Evolutionary conservation across 495 filamentous ascomycete species (phyloP), one percentile per base, ranked within the genome.

Genomic region (Penicillium lividum): DNA sequence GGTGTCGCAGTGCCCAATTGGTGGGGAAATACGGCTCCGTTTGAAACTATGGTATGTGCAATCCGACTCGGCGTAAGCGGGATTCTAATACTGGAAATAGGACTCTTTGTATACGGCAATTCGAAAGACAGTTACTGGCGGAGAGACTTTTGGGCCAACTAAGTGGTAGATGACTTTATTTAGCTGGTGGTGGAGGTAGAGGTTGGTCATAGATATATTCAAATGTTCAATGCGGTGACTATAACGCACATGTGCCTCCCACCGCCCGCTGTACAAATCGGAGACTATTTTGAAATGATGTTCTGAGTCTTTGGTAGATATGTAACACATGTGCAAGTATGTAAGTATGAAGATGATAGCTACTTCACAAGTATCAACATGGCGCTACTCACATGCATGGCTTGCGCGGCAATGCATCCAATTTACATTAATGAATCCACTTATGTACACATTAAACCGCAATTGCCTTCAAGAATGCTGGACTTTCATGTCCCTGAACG

Each of bases 11-110:
- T 79, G 28, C 82, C 82, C 0, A 54, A 59, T 4, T 84, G 82
- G 82, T 85, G 82, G 82, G 80, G 79, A 31, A 83, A 83, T 53
- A 68, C 68, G 0, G 71, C 82, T 6, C 76, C 78, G 0, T 70
- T 67, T 40, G 58, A 68, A 25, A 68, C 62, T 11, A 63, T 61
- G 55, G 60, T 68, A 43, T 34, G 52, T 58, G 22, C n/a, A 22
- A 22, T 22, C 13, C 16, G 28, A 53, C 22, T n/a, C 5, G 15
- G 6, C 3, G 11, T 11, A 25, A 51, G 27, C 5, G 1, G 36
- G 6, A 13, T 58, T 15, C 33, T 49, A 49, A 48, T 27, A 33
- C 52, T 7, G 18, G 8, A 3, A 27, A 38, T 33, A 64, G 73
- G 83, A 85, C 60, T 75, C 62, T 38, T 69, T 78, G 47, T 80